Evolutionary conservation across 1,139 yeast genomes (phyloP), one percentile per base, ranked within the genome.

Genomic region (Candida sanyaensis): DNA sequence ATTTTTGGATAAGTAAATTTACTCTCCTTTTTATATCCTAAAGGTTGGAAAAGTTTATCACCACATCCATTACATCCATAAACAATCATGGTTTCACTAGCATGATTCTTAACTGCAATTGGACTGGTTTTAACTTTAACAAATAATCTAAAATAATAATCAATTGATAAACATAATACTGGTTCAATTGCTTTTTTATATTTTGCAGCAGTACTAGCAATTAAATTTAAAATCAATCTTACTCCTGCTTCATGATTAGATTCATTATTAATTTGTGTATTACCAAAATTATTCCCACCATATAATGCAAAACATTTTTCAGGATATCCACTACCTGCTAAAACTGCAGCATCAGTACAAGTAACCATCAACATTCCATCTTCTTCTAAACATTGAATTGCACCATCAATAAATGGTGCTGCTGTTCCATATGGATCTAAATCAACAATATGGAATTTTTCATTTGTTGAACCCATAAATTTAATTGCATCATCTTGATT

Each of bases 401-500:
- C 97, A 28, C 93, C 81, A 63, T 93, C 99, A 37, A 93, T 77
- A 62, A 93, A 93, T 5, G 98, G 98, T 1, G 97, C 82, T 0
- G 97, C 99, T 0, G 97, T 87, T 21, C 99, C 99, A 63, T 93
- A 93, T 0, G 99, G 99, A 63, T 93, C 99, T 48, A 93, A 77
- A 67, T 93, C 99, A 49, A 95, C 83, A 9, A 89, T 88, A 61
- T 93, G 96, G 67, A 86, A 88, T 46, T 76, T 75, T 23, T 69
- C 70, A 29, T 68, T 63, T 1, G 77, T 63, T 46, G 53, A 46
- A 9, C 45, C 47, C 97, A 93, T 90, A 62, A 78, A 82, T 43
- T 82, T 82, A 55, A 87, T 89, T 26, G 99, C 99, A 69, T 93
- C 98, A 23, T 93, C 97, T 57, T 80, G 79, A 58, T 88, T 85